A percentile compares a stretch with the other conserved stretches of the same genome.
Evolutionary conservation across 2,329 filamentous ascomycete genomes (phyloP).

Genomic region (Colletotrichum gloeosporioides): DNA sequence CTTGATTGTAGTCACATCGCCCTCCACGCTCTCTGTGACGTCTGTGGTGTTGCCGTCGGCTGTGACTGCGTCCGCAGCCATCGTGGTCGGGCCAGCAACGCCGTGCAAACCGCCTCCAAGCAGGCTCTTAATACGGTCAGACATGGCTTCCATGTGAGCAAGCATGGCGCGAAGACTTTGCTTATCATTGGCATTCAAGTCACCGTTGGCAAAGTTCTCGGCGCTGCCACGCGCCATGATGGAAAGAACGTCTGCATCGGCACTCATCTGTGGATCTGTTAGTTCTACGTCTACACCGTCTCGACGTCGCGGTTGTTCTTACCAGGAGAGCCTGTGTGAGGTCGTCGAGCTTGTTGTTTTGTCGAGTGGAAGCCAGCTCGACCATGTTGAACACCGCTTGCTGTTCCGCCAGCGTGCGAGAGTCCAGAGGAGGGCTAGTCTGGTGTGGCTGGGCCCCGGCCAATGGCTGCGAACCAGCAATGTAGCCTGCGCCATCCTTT

Average conservation of each 20-base stretch:
- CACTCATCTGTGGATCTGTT: constrained; percentile 41
- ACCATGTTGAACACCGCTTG: constrained; percentile 71
- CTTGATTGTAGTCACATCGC: background rate
- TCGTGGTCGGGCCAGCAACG: background rate
- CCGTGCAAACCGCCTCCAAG: constrained; percentile 31
- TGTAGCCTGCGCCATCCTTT: constrained; percentile 43
- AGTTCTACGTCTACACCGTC: constrained; percentile 14
- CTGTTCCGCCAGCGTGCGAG: constrained; percentile 63
- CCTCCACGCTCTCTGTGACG: background rate
- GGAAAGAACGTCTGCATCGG: constrained; percentile 49
- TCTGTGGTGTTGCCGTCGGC: constrained; percentile 17
- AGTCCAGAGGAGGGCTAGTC: constrained; percentile 37
- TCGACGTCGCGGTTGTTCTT: constrained; percentile 34
- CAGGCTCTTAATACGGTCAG: constrained; percentile 43
- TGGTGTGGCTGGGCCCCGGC: constrained; percentile 21
- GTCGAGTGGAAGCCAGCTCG: constrained; percentile 55
- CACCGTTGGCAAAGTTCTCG: constrained; percentile 43
- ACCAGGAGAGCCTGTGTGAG: constrained; percentile 69
- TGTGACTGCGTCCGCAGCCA: background rate
- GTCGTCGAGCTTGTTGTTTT: constrained; percentile 52
- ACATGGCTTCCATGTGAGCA: constrained; percentile 50
- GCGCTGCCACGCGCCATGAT: constrained; percentile 55
- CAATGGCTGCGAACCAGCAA: constrained; percentile 27
- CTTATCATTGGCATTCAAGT: constrained; percentile 48
- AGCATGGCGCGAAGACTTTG: constrained; percentile 54